Evolutionary conservation across 108 stramenopile genomes (phyloP).

Genomic region (Skeletonema marinoi): DNA sequence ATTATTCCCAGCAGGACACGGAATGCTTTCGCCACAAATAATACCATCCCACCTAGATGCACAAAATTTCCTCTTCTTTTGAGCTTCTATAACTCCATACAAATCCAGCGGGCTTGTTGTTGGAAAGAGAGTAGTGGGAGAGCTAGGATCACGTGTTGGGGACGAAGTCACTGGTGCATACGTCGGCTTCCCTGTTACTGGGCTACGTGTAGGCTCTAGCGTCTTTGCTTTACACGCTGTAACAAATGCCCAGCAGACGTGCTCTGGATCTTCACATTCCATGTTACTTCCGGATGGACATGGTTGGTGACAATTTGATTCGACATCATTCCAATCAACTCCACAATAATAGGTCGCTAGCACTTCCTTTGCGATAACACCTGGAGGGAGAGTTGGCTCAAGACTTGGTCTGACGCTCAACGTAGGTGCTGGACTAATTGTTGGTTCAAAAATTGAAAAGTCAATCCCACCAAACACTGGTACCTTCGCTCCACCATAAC

Average conservation of each 20-base stretch:
- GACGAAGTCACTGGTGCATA: constrained; percentile 11
- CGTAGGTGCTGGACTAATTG: constrained; percentile 35
- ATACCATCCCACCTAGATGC: constrained; percentile 24
- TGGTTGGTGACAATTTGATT: constrained; percentile 41
- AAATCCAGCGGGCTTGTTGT: constrained; percentile 27
- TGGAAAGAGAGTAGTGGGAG: constrained; percentile 28
- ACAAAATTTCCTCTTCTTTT: constrained; percentile 26
- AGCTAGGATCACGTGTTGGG: constrained; percentile 31
- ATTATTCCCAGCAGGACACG: constrained; percentile 24
- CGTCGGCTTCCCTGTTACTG: constrained; percentile 11
- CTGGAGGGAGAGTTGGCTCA: constrained; percentile 39
- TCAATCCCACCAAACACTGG: constrained; percentile 46
- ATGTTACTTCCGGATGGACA: constrained; percentile 35
- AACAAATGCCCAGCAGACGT: constrained; percentile 51
- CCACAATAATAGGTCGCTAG: constrained; percentile 45
- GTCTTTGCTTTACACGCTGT: constrained; percentile 22
- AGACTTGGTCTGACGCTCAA: constrained; percentile 20
- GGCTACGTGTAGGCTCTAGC: constrained; percentile 7
- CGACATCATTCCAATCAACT: constrained; percentile 41
- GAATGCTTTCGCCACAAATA: constrained; percentile 22
- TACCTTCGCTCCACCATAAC: constrained; percentile 40
- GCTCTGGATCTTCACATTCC: constrained; percentile 49
- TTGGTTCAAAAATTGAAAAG: constrained; percentile 13
- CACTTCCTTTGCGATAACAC: constrained; percentile 24
- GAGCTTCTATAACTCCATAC: constrained; percentile 24